A percentile compares a stretch with the other conserved stretches of the same genome.
Conservation (phyloP, 2,329 filamentous ascomycete genomes). For the Cucurbitaria berberidis region DNA sequence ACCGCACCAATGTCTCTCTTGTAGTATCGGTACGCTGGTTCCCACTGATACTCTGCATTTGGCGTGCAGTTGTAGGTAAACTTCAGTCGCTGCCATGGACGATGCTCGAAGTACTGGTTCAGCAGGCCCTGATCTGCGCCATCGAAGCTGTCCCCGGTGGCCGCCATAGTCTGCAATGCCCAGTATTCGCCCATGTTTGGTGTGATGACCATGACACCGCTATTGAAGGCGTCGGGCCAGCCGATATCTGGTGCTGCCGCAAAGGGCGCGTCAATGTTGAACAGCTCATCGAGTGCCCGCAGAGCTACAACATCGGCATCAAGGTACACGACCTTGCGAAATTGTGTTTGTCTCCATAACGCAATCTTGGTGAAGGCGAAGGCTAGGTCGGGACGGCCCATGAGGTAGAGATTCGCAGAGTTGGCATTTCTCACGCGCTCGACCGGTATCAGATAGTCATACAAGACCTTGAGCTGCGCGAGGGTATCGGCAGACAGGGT, state of each 20-base stretch:
- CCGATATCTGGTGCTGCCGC: slow-evolving; percentile 90
- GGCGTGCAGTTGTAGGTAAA: slow-evolving; percentile 98
- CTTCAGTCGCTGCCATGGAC: slow-evolving; percentile 79
- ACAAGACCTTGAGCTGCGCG: slow-evolving; percentile 79
- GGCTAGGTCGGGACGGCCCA: slow-evolving; percentile 88
- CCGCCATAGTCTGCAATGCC: slow-evolving; percentile 81
- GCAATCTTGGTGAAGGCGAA: slow-evolving; percentile 97
- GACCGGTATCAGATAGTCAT: slow-evolving; percentile 88
- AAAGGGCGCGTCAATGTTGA: slow-evolving; percentile 67
- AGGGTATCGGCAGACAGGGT: slow-evolving; percentile 77
- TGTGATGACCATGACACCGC: slow-evolving; percentile 90
- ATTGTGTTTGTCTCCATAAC: slow-evolving; percentile 90
- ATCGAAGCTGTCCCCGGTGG: slow-evolving; percentile 90
- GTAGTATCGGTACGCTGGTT: slow-evolving; percentile 93
- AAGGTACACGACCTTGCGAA: slow-evolving; percentile 90
- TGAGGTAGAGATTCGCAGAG: slow-evolving; percentile 84
- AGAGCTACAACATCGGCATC: slow-evolving; percentile 94
- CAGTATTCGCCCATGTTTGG: slow-evolving; percentile 89
- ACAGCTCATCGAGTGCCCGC: slow-evolving; percentile 90
- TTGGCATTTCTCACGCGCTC: slow-evolving; percentile 76
- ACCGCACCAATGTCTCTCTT: slow-evolving; percentile 87
- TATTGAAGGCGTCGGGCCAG: slow-evolving; percentile 98
- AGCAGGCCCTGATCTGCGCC: slow-evolving; percentile 94
- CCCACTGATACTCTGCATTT: slow-evolving; percentile 95
- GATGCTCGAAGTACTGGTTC: slow-evolving; percentile 89